Evolutionary conservation across 1,284 basidiomycete genomes (phyloP), one percentile per base, ranked within the genome.

Genomic region (Athelia sp.): DNA sequence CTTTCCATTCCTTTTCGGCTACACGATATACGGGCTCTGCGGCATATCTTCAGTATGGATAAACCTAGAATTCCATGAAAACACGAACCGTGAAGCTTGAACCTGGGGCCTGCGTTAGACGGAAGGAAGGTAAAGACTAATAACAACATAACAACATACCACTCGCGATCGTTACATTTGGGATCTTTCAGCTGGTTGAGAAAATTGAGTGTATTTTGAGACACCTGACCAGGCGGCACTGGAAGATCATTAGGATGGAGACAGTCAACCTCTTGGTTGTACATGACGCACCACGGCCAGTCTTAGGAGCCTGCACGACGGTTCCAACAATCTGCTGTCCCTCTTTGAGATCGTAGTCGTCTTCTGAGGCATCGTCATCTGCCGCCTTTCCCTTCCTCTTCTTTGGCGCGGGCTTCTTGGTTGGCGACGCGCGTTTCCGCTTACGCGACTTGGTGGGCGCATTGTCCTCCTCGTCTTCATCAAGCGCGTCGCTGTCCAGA

Each of bases 161-260:
- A 97, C 62, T 91, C 82, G 14, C 93, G 78, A 60, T 96, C 90
- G 54, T 97, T 97, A 57, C 81, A 84, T 45, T 79, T 75, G 1
- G 90, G 89, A 54, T 90, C 80, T 59, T 77, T 75, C 43, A 97
- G 70, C 43, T 86, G 74, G 4, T 61, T 66, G 52, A 96, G 67
- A 62, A 96, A 96, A 58, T 88, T 70, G 26, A 97, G 64, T 1
- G 89, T 90, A 58, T 95, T 93, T 56, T 81, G 73, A 1, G 92
- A 95, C 61, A 97, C 84, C 61, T 85, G 83, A 2, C 93, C 93
- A 4, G 88, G 76, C 0, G 92, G 87, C 0, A 92, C 93, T 91
- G 57, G 4, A 50, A 35, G 35, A 51, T 19, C 42, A 15, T 38
- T 17, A 29, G 11, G 43, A 40, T 21, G 47, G 43, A 35, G 29